A percentile compares a stretch with the other conserved stretches of the same genome.
Evolutionary conservation across 164 flowering plant genomes (phyloP).

Genomic region (Stephania japonica): DNA sequence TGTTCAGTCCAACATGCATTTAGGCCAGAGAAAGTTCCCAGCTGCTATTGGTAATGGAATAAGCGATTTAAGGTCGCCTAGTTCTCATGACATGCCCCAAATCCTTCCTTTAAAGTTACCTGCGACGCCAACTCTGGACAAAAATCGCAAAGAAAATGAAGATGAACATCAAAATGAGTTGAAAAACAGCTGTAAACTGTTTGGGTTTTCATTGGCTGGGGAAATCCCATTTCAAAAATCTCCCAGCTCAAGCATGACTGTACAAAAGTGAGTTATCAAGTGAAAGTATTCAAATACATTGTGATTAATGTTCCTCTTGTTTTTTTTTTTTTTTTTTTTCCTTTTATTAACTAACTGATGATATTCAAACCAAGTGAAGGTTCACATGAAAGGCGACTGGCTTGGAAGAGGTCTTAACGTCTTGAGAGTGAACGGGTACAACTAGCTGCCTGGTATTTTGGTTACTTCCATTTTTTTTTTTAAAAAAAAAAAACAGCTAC

Average conservation of each 20-base stretch:
- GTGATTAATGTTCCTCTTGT: constrained; percentile 7
- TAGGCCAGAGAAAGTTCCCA: constrained; percentile 19
- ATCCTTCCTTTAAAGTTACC: constrained; percentile 22
- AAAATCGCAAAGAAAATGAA: constrained; percentile 11
- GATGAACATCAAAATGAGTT: constrained; percentile 27
- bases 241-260: constrained; percentile 63
- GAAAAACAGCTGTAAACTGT: constrained; percentile 47
- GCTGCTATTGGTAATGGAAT: constrained; percentile 18
- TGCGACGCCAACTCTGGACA: constrained; percentile 17
- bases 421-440: constrained; percentile 56
- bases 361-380: constrained; percentile 35
- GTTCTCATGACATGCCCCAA: constrained; percentile 8
- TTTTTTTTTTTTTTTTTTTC: background rate
- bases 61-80: background rate
- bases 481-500: too few species aligned
- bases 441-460: constrained; percentile 54
- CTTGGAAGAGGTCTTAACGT: constrained; percentile 88
- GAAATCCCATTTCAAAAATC: constrained; percentile 34
- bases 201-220: constrained; percentile 63
- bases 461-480: too few species aligned
- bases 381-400: constrained; percentile 88
- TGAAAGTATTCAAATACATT: background rate
- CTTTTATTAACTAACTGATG: constrained; percentile 6
- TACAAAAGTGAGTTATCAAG: constrained; percentile 50
- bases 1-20: constrained; percentile 18